Evolutionary conservation across 495 filamentous ascomycete species (phyloP).

Genomic region (Neurospora terricola): DNA sequence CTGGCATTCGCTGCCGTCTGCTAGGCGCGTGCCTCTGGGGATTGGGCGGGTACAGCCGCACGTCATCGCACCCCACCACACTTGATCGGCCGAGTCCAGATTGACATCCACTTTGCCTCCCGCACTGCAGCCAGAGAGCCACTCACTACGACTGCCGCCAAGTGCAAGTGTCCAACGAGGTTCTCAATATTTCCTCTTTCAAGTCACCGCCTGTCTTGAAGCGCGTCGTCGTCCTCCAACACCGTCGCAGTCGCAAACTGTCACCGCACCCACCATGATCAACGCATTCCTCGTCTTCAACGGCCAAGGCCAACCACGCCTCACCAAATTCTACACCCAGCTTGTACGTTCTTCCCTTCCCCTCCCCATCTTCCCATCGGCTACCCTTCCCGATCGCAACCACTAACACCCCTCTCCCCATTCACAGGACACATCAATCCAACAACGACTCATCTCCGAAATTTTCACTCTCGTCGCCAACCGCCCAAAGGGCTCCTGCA

Average conservation of each 20-base stretch:
- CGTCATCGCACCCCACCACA: slow-evolving; percentile 8
- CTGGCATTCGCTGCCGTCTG: not conserved
- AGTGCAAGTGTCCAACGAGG: not conserved
- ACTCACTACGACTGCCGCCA: not conserved
- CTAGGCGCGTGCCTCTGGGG: not conserved
- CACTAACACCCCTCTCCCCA: slow-evolving; percentile 4
- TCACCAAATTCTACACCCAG: slow-evolving; percentile 99
- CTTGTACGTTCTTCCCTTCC: slow-evolving; percentile 50
- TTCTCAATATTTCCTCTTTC: not conserved
- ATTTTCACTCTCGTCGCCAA: slow-evolving; percentile 96
- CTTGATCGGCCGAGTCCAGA: not conserved
- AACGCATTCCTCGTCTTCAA: slow-evolving; percentile 99
- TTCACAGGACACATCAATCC: slow-evolving; percentile 77
- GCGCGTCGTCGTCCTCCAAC: not conserved
- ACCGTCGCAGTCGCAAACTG: not conserved
- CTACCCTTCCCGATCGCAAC: not conserved
- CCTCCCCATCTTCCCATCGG: not conserved
- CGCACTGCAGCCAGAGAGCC: not conserved
- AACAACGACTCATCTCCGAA: slow-evolving; percentile 91
- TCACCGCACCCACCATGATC: slow-evolving; percentile 56
- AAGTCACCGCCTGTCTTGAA: not conserved
- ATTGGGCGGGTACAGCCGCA: not conserved
- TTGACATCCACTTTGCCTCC: not conserved
- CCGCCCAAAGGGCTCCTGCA: slow-evolving; percentile 80
- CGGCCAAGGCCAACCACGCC: slow-evolving; percentile 86